Evolutionary conservation across 2,329 filamentous ascomycete genomes (phyloP), one percentile per base, ranked within the genome.

Genomic region (Calonectria henricotiae): DNA sequence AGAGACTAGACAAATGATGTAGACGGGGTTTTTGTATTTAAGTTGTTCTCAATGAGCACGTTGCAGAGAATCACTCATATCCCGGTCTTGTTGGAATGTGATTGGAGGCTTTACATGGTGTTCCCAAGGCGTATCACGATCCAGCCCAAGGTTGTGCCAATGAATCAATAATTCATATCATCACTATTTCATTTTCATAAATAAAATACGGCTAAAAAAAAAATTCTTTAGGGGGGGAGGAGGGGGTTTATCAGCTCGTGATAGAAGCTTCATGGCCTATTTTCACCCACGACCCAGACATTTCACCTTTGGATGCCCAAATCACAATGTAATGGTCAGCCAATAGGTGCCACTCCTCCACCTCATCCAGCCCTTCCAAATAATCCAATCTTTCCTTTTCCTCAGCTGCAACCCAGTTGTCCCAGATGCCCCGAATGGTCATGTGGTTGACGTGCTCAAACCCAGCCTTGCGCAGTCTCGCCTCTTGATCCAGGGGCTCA

Each of bases 321-420:
- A 91, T 91, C 49, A 99, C 88, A 73, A 95, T 91, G 79, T 99
- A 99, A 85, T 99, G 96, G 73, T 89, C 90, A 0, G 95, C 94
- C 76, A 99, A 83, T 75, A 99, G 82, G 77, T 92, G 88, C 93
- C 96, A 97, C 84, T 99, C 96, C 82, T 99, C 96, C 27, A 98
- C 88, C 83, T 99, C 96, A 83, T 99, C 96, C 72, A 99, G 82
- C 77, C 96, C 95, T 81, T 99, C 95, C 30, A 98, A 81, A 12
- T 85, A 82, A 73, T 95, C 92, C 1, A 98, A 90, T 58, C 95
- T 86, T 78, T 93, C 91, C 82, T 94, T 95, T 82, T 98, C 96
- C 2, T 85, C 84, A 0, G 86, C 79, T 0, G 80, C 78, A 3
- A 97, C 86, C 95, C 96, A 98, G 1, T 83, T 83, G 62, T 92